Evolutionary conservation across 139 green algal species (phyloP).

Genomic region (Edaphochlamys debaryana): DNA sequence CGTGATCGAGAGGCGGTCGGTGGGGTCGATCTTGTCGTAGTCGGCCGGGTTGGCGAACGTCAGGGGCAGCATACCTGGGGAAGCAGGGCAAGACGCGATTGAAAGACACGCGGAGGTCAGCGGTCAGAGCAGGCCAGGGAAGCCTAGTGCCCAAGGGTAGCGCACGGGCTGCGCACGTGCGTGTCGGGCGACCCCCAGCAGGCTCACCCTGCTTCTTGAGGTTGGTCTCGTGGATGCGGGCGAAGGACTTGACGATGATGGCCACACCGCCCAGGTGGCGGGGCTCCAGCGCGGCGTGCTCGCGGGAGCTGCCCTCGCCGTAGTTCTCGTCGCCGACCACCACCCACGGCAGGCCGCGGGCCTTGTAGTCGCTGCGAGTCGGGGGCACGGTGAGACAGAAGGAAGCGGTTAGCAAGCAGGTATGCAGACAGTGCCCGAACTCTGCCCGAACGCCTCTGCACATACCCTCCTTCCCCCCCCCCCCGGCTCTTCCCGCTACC

Average conservation of each 20-base stretch:
- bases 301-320: constrained; percentile 87
- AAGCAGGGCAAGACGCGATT: background rate
- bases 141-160: background rate
- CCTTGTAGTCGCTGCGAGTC: constrained; percentile 85
- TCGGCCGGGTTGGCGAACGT: constrained; percentile 91
- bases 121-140: background rate
- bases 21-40: constrained; percentile 88
- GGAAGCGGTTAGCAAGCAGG: background rate
- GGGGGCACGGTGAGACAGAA: constrained; percentile 39
- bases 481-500: too few species aligned
- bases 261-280: constrained; percentile 90
- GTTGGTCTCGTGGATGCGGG: constrained; percentile 98
- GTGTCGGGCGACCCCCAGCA: too few species aligned
- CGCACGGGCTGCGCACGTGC: too few species aligned
- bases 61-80: constrained; percentile 84
- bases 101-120: background rate
- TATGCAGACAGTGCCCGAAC: too few species aligned
- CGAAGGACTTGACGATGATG: constrained; percentile 95
- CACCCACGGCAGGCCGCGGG: constrained; percentile 80
- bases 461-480: too few species aligned
- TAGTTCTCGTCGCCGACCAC: constrained; percentile 96
- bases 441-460: too few species aligned
- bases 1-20: constrained; percentile 82
- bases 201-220: constrained; percentile 91
- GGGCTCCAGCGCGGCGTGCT: constrained; percentile 96